Evolutionary conservation across 1,284 basidiomycete species (phyloP), one percentile per base, ranked within the genome.

Genomic region (Leccinum fuscescens): DNA sequence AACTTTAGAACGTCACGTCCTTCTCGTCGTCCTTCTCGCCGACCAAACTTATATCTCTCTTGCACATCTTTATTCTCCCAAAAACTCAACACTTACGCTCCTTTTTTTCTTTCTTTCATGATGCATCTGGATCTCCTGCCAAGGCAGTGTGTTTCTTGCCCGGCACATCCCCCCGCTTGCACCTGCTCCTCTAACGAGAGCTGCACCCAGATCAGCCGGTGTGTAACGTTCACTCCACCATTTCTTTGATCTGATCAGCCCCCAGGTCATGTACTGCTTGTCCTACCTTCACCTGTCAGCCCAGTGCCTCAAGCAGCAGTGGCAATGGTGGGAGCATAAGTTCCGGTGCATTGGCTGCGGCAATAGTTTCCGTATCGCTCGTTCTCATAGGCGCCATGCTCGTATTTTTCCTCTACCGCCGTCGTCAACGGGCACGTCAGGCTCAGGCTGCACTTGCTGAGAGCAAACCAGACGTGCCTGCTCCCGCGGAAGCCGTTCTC

Each of bases 281-380:
- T 67, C 71, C 79, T 22, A 73, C 73, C 46, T 82, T 81, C 65
- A 72, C 71, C 33, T 60, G 66, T 56, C 63, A 62, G 54, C 29
- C 59, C 27, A 66, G 37, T 56, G n/a, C 44, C 55, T 46, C 61
- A 22, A 57, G 59, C 67, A 57, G 27, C 27, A 11, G 37, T 29
- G 52, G 72, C 20, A 74, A 75, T 22, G 70, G 74, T 6, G 82
- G 82, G 7, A 82, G 83, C 15, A 77, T 85, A 55, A 86, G 86
- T 69, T 79, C 81, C 60, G 89, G 89, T 51, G 88, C 86, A 3
- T 79, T 90, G n/a, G 90, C 87, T 29, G 90, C 88, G 53, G 89
- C 84, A 48, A 80, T 92, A 60, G 75, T 90, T 48, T 89, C 83
- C 39, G 78, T 79, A 9, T 66, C 92, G 54, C 69, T 86, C n/a